phyloP scores from a whole-genome alignment of 495 filamentous ascomycete species.

The Rhypophila decipiens region DNA sequence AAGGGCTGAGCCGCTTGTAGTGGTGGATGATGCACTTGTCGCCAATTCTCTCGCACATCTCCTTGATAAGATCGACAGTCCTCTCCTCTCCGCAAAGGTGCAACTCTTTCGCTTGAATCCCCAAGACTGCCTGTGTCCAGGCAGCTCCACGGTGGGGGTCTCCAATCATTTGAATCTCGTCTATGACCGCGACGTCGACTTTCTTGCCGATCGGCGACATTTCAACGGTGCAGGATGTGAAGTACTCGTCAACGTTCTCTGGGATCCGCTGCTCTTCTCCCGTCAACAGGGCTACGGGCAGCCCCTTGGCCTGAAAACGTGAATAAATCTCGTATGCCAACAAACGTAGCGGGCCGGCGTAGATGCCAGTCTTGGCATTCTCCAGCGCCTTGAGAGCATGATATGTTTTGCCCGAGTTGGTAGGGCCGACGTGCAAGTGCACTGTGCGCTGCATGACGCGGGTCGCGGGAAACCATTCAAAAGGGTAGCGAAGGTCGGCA shows the following conservation, averaged over 20 bases:
- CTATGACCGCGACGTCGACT: constrained; percentile 90
- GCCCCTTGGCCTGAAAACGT: constrained; percentile 69
- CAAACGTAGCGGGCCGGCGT: constrained; percentile 83
- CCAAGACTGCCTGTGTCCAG: constrained; percentile 91
- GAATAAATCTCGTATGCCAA: constrained; percentile 90
- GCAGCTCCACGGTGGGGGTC: constrained; percentile 81
- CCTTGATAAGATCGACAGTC: constrained; percentile 68
- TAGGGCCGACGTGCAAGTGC: constrained; percentile 93
- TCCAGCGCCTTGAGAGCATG: constrained; percentile 86
- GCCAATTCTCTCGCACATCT: constrained; percentile 72
- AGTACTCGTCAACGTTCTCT: constrained; percentile 38
- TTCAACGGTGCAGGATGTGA: constrained; percentile 89
- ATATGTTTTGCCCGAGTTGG: constrained; percentile 98
- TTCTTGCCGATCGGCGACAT: constrained; percentile 70
- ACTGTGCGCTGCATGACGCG: constrained; percentile 72
- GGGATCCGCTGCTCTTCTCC: constrained; percentile 76
- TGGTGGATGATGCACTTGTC: constrained; percentile 74
- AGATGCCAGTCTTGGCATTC: constrained; percentile 67
- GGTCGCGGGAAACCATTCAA: constrained; percentile 85
- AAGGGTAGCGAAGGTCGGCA: constrained; percentile 75
- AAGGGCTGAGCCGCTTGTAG: constrained; percentile 75
- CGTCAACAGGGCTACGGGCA: constrained; percentile 72
- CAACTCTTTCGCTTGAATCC: constrained; percentile 76
- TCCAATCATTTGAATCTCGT: constrained; percentile 98
- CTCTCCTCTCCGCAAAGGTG: constrained; percentile 92